Evolutionary conservation across 148 eudicot genomes (phyloP), one percentile per base, ranked within the genome.

Genomic region (Cornus suecica): DNA sequence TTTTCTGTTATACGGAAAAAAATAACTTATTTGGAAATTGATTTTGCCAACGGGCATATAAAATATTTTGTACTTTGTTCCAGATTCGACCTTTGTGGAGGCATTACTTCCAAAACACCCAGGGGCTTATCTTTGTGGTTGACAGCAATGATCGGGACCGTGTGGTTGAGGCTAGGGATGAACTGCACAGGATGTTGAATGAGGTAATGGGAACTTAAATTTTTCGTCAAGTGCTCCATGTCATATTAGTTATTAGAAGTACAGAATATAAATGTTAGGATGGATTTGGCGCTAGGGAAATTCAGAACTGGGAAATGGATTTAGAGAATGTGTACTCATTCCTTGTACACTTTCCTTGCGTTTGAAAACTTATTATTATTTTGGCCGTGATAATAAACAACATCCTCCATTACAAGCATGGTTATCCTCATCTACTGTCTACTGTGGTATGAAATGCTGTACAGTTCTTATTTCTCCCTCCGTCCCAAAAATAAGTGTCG

Each of bases 61-160:
- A 58, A 20, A 58, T 5, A 58, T 58, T 22, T 58, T 58, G 62
- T 8, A 22, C 4, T 4, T 20, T 71, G 37, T 66, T 2, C 24
- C 82, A 89, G 93, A 89, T 89, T 58, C 89, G 93, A 32, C 90
- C 90, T 72, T 77, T 87, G 85, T 87, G 90, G 90, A 87, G 93
- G 74, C 92, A 89, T 77, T 89, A 89, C 84, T 89, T 89, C 80
- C 92, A 89, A 76, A 89, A 89, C 80, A 89, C 92, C 25, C 92
- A 89, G 81, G 92, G 92, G 32, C 90, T 89, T 18, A 89, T 89
- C 80, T 89, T 89, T 73, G 93, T 87, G 82, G 93, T 89, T 56
- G 93, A 89, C 76, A 89, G 93, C 74, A 89, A 89, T 80, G 93
- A 89, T 76, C 87, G 93, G 29, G 93, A 89, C 52, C 93, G 93